Base-by-base conservation (phyloP, 2,329 filamentous ascomycete genomes). In the Furcasterigmium sp. region DNA sequence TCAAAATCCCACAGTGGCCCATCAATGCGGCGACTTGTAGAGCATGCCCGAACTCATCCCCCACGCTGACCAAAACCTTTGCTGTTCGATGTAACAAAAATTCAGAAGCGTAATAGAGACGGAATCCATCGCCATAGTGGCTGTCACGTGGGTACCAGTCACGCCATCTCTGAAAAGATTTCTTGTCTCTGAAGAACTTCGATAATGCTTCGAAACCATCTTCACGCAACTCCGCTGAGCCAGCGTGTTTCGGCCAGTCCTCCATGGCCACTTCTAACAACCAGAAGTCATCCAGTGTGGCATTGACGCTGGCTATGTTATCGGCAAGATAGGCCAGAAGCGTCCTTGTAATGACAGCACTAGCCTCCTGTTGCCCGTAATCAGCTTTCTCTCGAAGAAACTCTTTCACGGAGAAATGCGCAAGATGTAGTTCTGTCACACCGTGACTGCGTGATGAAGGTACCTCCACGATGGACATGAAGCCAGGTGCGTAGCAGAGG, bases 351-450 rank as follows among this genome's bases (percentile, higher is more conserved):
- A 56, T 55, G 13, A 29, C 17, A 40, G 48, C 46, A 25, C 45
- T 48, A 14, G 51, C 44, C 32, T 5, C 48, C 11, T 28, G 1
- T 4, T 45, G 23, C 3, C 39, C 17, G 13, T 51, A 46, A 18
- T 42, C 32, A 4, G 17, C 19, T 11, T 47, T 5, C 14, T 26
- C 15, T 4, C 48, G 37, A 37, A 56, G 48, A 32, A 51, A 58
- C 39, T 58, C 53, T 30, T 56, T 55, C 1, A 57, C 53, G 0
- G 53, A 56, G 25, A 56, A 54, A n/a, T 59, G 51, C 6, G 53
- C 43, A 14, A 58, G 48, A 9, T 53, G 53, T 1, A 59, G 46
- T 20, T 29, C 32, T 10, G 29, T 13, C 13, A 15, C 10, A 51
- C 44, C n/a, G 43, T 17, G 2, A 13, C 3, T 30, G 18, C 15